Conservation (phyloP, 78 protist genomes). For the Dictyostelium intermedium region DNA sequence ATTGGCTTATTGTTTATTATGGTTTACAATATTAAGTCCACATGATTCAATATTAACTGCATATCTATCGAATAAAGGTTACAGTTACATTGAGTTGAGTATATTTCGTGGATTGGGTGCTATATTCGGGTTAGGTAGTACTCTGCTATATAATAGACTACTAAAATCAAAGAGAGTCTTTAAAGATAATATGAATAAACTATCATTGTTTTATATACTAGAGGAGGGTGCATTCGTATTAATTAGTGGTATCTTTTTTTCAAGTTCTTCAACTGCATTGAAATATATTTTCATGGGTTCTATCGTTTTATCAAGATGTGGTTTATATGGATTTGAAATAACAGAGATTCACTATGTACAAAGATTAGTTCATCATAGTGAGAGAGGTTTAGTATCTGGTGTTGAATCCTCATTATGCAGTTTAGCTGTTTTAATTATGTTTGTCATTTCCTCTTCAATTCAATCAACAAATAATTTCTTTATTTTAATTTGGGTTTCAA, state of each 20-base stretch:
- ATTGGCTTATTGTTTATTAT: slow-evolving; percentile 13
- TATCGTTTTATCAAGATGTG: slow-evolving; percentile 40
- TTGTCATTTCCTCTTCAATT: not conserved
- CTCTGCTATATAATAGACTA: not conserved
- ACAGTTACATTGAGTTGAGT: not conserved
- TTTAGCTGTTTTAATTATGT: slow-evolving; percentile 10
- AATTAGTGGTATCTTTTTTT: not conserved
- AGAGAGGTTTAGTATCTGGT: slow-evolving; percentile 42
- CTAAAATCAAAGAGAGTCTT: not conserved
- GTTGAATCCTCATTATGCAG: slow-evolving; percentile 37
- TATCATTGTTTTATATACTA: not conserved
- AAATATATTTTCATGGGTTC: slow-evolving; percentile 6
- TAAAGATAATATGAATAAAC: not conserved
- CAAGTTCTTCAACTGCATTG: not conserved
- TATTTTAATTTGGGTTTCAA: slow-evolving; percentile 33
- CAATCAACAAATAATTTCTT: not conserved
- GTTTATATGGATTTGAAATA: slow-evolving; percentile 51
- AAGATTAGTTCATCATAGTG: not conserved
- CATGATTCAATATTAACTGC: slow-evolving; percentile 58
- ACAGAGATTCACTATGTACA: slow-evolving; percentile 38
- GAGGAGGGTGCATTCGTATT: slow-evolving; percentile 27
- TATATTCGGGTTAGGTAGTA: slow-evolving; percentile 4
- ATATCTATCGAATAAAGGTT: slow-evolving; percentile 27
- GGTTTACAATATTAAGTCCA: slow-evolving; percentile 58
- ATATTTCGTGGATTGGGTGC: slow-evolving; percentile 53